These are phyloP conservation scores for Metschnikowia koreensis DNA, from an alignment of 805 yeast genomes.

Conservation along the genomic window DNA sequence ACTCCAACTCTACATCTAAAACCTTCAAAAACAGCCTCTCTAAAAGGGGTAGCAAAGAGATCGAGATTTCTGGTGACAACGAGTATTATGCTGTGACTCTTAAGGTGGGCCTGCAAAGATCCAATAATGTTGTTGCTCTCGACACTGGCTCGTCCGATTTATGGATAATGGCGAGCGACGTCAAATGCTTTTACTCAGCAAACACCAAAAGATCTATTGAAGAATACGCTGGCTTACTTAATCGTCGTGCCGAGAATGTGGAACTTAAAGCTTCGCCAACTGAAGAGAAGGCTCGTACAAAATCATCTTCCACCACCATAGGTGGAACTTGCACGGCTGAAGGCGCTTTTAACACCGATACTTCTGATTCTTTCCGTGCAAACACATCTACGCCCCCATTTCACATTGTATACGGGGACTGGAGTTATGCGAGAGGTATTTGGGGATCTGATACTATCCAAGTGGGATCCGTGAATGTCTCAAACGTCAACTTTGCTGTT, in stretches of 20 bases:
- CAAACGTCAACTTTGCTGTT: conserved; percentile 18
- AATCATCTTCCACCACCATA: neutral
- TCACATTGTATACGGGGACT: conserved; percentile 47
- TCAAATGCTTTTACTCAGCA: neutral
- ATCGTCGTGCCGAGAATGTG: neutral
- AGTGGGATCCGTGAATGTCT: conserved; percentile 16
- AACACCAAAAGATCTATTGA: neutral
- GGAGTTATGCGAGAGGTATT: conserved; percentile 47
- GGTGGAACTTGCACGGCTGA: neutral
- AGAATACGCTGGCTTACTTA: neutral
- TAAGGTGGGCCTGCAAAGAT: neutral
- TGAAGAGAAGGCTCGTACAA: neutral
- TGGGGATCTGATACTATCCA: conserved; percentile 38
- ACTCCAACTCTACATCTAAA: neutral
- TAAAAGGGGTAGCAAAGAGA: neutral
- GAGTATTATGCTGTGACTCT: neutral
- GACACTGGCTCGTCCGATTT: neutral
- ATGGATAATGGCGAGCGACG: neutral
- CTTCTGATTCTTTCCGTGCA: neutral
- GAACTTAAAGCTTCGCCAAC: neutral
- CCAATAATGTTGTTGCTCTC: neutral
- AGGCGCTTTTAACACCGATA: neutral
- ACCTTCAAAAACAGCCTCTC: neutral
- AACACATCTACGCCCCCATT: conserved; percentile 19
- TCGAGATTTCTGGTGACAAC: neutral